These are phyloP conservation scores for Neurospora cerealis DNA, from an alignment of 495 filamentous ascomycete genomes.

Conservation along the genomic window DNA sequence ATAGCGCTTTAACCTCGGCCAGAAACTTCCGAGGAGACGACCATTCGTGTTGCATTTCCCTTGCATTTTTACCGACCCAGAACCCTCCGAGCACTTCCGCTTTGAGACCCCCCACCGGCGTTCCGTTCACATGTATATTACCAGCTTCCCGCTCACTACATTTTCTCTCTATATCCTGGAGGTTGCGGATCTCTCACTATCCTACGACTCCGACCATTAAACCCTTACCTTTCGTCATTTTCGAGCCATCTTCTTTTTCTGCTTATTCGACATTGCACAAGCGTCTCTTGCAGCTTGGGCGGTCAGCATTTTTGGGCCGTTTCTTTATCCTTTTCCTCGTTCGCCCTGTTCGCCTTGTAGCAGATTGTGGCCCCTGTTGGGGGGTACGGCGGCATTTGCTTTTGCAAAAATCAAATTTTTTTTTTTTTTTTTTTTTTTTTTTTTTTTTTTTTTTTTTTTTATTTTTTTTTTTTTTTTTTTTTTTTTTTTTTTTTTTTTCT, in stretches of 20 bases:
- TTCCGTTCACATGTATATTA: not conserved
- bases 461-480: not conserved
- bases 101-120: not conserved
- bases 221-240: not conserved
- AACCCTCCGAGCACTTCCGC: not conserved
- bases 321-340: not conserved
- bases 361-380: not conserved
- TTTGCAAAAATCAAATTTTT: not conserved
- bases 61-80: not conserved
- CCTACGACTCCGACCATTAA: not conserved
- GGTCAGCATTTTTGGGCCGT: not conserved
- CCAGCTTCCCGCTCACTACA: not conserved
- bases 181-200: not conserved
- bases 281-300: not conserved
- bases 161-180: not conserved
- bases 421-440: not conserved
- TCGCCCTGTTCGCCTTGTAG: not conserved
- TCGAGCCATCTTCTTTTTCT: not conserved
- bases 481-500: not conserved
- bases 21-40: not conserved
- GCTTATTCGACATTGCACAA: not conserved
- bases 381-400: not conserved
- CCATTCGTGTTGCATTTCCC: not conserved
- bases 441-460: not conserved
- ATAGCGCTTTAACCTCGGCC: not conserved